phyloP scores from a whole-genome alignment of 116 monocot genomes.

The Phalaenopsis hybrid region DNA sequence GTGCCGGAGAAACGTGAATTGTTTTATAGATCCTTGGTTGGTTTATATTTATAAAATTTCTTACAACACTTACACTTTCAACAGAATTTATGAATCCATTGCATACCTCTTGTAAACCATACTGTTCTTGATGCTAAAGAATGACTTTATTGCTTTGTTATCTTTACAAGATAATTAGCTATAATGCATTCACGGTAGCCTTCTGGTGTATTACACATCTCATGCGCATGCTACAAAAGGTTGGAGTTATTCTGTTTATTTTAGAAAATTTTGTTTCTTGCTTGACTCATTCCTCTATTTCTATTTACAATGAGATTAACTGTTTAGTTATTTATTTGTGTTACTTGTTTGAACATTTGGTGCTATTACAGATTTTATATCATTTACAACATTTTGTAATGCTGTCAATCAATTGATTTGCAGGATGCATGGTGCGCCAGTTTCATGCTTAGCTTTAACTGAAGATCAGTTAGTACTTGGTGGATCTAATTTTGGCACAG shows the following conservation, averaged over 20 bases:
- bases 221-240: background rate
- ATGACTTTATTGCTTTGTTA: background rate
- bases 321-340: background rate
- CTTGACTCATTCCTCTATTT: background rate
- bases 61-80: background rate
- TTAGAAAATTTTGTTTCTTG: background rate
- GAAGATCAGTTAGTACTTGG: constrained; percentile 74
- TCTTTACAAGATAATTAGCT: background rate
- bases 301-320: background rate
- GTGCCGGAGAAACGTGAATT: background rate
- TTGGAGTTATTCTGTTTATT: background rate
- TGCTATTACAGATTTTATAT: background rate
- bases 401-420: background rate
- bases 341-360: background rate
- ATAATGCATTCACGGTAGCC: background rate
- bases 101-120: background rate
- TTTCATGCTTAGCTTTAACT: constrained; percentile 66
- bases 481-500: constrained; percentile 73
- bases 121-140: background rate
- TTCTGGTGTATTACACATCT: background rate
- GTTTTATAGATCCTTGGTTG: background rate
- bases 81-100: background rate
- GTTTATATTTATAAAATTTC: background rate
- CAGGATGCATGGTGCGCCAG: constrained; percentile 74
- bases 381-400: background rate